These are phyloP conservation scores for Arachnopeziza araneosa DNA, from an alignment of 2,329 filamentous ascomycete genomes.

Conservation along the genomic window DNA sequence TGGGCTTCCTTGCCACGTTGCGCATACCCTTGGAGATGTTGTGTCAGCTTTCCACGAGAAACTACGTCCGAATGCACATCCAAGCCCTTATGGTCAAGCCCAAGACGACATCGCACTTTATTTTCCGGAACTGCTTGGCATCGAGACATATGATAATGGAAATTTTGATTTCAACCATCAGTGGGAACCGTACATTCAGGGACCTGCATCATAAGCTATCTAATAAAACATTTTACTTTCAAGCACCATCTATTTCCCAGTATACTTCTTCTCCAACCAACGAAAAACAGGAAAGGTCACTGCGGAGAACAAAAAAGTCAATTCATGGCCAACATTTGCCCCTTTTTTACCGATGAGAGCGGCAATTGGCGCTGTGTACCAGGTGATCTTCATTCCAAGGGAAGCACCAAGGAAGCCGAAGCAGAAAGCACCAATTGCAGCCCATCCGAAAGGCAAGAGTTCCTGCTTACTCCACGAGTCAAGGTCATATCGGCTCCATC, in stretches of 20 bases:
- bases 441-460: slow-evolving; percentile 54
- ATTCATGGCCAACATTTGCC: slow-evolving; percentile 23
- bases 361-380: slow-evolving; percentile 61
- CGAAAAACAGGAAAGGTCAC: slow-evolving; percentile 6
- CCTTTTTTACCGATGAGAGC: slow-evolving; percentile 47
- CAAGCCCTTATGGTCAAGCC: slow-evolving; percentile 4
- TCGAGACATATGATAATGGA: slow-evolving; percentile 25
- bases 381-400: slow-evolving; percentile 61
- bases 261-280: slow-evolving; percentile 10
- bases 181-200: slow-evolving; percentile 18
- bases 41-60: slow-evolving; percentile 34
- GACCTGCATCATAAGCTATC: slow-evolving; percentile 2
- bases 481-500: slow-evolving; percentile 44
- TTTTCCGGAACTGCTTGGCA: slow-evolving; percentile 31
- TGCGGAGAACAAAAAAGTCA: slow-evolving; percentile 9
- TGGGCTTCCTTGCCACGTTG: slow-evolving; percentile 37
- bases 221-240: not conserved
- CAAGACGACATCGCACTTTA: slow-evolving; percentile 20
- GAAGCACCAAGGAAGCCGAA: slow-evolving; percentile 59
- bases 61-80: slow-evolving; percentile 28
- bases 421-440: slow-evolving; percentile 55
- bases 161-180: slow-evolving; percentile 29
- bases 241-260: slow-evolving; percentile 10
- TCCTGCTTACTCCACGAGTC: slow-evolving; percentile 50
- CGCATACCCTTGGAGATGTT: slow-evolving; percentile 36